phyloP scores from a whole-genome alignment of 441 rosid species.

The California macrophylla region DNA sequence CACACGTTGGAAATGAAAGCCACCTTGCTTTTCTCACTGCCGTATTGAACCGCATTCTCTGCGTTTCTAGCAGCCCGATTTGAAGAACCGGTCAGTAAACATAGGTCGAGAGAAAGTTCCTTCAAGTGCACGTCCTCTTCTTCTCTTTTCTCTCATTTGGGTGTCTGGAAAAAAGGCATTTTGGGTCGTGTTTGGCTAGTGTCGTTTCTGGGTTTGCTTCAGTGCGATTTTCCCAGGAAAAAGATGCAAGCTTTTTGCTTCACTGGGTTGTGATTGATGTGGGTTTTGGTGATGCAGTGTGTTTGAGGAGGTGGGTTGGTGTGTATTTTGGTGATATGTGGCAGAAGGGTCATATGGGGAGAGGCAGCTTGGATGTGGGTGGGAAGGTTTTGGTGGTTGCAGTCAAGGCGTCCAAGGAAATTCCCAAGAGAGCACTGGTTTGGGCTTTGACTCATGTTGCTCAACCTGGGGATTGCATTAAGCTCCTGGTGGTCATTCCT shows the following conservation, averaged over 20 bases:
- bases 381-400: slow-evolving; percentile 88
- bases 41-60: neutral
- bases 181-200: neutral
- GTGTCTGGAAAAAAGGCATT: neutral
- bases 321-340: slow-evolving; percentile 38
- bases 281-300: slow-evolving; percentile 5
- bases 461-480: slow-evolving; percentile 91
- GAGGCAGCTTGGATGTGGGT: slow-evolving; percentile 32
- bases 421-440: slow-evolving; percentile 73
- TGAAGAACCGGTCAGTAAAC: neutral
- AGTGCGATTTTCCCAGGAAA: neutral
- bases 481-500: slow-evolving; percentile 81
- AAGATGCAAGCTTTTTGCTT: neutral
- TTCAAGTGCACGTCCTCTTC: neutral
- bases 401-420: slow-evolving; percentile 92
- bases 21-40: neutral
- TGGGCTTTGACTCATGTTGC: slow-evolving; percentile 99
- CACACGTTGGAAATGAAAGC: neutral
- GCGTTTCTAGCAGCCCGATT: neutral
- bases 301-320: slow-evolving; percentile 16
- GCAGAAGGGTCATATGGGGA: slow-evolving; percentile 32
- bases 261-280: neutral
- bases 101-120: neutral
- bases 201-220: neutral
- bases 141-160: neutral